Evolutionary conservation across 495 filamentous ascomycete species (phyloP).

Genomic region (Penicillium samsonianum): DNA sequence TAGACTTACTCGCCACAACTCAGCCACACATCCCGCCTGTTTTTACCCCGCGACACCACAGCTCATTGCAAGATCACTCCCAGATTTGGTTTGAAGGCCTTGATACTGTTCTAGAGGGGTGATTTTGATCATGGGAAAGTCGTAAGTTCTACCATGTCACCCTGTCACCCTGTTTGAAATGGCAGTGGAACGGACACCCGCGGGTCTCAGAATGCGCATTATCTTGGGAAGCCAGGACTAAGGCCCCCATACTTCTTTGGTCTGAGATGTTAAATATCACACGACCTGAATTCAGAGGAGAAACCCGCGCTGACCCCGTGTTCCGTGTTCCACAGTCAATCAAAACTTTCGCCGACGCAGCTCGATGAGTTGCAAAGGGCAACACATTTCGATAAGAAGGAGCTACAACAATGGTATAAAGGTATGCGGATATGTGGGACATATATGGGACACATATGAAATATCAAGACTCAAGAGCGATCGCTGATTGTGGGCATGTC

Average conservation of each 20-base stretch:
- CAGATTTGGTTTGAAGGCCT: constrained; percentile 11
- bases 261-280: not conserved
- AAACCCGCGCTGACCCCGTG: not conserved
- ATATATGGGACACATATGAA: not conserved
- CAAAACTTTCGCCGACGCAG: constrained; percentile 93
- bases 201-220: constrained; percentile 1
- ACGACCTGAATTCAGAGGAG: not conserved
- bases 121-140: constrained; percentile 45
- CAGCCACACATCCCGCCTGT: constrained; percentile 31
- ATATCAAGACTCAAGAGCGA: not conserved
- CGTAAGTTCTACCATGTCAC: constrained; percentile 39
- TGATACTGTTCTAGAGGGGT: constrained; percentile 4
- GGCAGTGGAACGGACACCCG: not conserved
- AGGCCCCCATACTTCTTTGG: not conserved
- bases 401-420: constrained; percentile 99
- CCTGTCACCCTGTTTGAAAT: constrained; percentile 13
- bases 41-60: constrained; percentile 28
- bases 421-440: constrained; percentile 59
- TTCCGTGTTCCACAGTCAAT: constrained; percentile 61
- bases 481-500: constrained; percentile 9
- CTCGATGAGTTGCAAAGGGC: constrained; percentile 91
- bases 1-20: constrained; percentile 13
- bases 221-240: not conserved
- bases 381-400: constrained; percentile 99
- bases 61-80: not conserved